Percentiles rank a stretch among this genome's conserved stretches.
Evolutionary conservation across 2,329 filamentous ascomycete genomes (phyloP).

Genomic region (Monosporascus sp.): DNA sequence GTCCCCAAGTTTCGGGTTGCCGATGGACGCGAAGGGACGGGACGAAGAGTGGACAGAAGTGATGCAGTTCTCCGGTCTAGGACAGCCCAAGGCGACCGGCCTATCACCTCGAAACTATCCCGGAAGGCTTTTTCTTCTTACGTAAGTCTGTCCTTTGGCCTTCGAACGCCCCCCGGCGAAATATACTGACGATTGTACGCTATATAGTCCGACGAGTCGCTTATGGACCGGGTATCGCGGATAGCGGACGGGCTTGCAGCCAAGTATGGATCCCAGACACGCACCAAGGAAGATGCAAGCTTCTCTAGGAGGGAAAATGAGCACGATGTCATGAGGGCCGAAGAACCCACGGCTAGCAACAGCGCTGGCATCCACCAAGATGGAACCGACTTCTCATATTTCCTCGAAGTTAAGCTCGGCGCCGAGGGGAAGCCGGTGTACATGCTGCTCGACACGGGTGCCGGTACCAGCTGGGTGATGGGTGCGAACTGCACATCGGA

Average conservation of each 20-base stretch:
- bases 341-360: slow-evolving; percentile 38
- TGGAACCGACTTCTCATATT: slow-evolving; percentile 62
- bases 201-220: slow-evolving; percentile 28
- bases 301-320: slow-evolving; percentile 37
- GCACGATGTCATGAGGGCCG: slow-evolving; percentile 43
- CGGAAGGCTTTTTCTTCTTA: slow-evolving; percentile 26
- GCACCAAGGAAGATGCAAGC: slow-evolving; percentile 11
- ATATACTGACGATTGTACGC: slow-evolving; percentile 9
- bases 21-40: slow-evolving; percentile 1
- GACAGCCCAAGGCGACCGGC: slow-evolving; percentile 13
- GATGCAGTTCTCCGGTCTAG: slow-evolving; percentile 1
- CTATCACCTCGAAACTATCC: slow-evolving; percentile 37
- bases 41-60: slow-evolving; percentile 8
- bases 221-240: slow-evolving; percentile 31
- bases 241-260: slow-evolving; percentile 32
- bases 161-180: background rate
- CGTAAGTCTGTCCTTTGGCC: slow-evolving; percentile 24
- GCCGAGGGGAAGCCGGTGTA: slow-evolving; percentile 49
- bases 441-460: slow-evolving; percentile 62
- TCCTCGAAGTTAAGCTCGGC: slow-evolving; percentile 52
- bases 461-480: slow-evolving; percentile 80
- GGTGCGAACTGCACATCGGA: slow-evolving; percentile 59
- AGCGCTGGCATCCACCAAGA: slow-evolving; percentile 57
- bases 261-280: slow-evolving; percentile 32
- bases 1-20: slow-evolving; percentile 20